Conservation (phyloP, 495 filamentous ascomycete genomes). For the Talaromyces wortmannii region DNA sequence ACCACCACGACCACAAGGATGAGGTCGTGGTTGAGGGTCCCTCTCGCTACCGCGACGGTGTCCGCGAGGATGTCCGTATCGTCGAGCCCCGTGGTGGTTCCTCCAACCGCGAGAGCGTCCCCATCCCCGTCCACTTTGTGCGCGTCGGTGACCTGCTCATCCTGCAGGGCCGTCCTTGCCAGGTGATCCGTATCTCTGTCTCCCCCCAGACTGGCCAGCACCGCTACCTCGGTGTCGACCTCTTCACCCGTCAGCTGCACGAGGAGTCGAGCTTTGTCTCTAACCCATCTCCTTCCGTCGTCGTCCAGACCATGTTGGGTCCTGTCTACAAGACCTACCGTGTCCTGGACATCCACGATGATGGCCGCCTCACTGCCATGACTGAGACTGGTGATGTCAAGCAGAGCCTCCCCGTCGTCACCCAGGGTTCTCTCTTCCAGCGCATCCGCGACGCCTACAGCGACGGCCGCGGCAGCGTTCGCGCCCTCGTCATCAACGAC, state of each 20-base stretch:
- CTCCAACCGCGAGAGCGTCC: constrained; percentile 72
- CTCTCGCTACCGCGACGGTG: constrained; percentile 30
- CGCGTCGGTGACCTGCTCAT: constrained; percentile 97
- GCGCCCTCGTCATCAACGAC: constrained; percentile 93
- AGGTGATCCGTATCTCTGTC: constrained; percentile 99
- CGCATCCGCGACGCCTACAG: constrained; percentile 81
- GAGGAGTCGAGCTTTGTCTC: constrained; percentile 98
- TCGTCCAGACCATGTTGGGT: constrained; percentile 99
- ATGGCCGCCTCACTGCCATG: constrained; percentile 73
- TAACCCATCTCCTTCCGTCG: constrained; percentile 90
- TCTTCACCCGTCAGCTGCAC: constrained; percentile 99
- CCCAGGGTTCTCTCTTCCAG: constrained; percentile 81
- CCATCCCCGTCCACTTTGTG: constrained; percentile 98
- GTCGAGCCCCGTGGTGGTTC: constrained; percentile 43
- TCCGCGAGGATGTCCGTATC: constrained; percentile 44
- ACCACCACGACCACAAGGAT: constrained; percentile 44
- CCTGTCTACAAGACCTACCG: constrained; percentile 99
- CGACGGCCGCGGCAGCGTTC: constrained; percentile 86
- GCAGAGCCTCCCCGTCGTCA: constrained; percentile 86
- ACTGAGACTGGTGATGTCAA: constrained; percentile 93
- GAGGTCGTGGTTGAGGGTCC: constrained; percentile 51
- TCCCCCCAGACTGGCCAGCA: constrained; percentile 97
- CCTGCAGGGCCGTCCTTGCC: constrained; percentile 98
- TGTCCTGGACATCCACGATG: constrained; percentile 93
- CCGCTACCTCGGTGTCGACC: constrained; percentile 98